Conservation (phyloP, 495 filamentous ascomycete species). For the Tuber aestivum region DNA sequence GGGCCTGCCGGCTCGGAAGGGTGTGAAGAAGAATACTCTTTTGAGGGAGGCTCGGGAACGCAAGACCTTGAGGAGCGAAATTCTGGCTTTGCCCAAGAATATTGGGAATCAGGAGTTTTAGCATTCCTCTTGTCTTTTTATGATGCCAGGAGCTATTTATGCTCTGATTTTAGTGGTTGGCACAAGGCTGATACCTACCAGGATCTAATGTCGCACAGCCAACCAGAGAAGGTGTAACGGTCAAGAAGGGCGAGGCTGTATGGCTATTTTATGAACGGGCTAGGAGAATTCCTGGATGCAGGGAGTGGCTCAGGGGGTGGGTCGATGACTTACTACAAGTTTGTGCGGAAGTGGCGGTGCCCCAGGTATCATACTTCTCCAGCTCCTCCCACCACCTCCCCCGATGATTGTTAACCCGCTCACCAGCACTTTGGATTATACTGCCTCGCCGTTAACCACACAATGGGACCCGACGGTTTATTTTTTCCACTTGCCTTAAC, state of each 20-base stretch:
- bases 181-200: slow-evolving; percentile 8
- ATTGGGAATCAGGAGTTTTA: too few relatives aligned
- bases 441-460: slow-evolving; percentile 88
- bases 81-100: too few relatives aligned
- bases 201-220: slow-evolving; percentile 71
- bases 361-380: too few relatives aligned
- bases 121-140: slow-evolving; percentile 96
- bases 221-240: slow-evolving; percentile 61
- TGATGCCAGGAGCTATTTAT: slow-evolving; percentile 53
- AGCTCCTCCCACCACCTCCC: too few relatives aligned
- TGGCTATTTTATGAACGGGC: slow-evolving; percentile 83
- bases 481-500: slow-evolving; percentile 74
- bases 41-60: slow-evolving; percentile 71
- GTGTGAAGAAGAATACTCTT: too few relatives aligned
- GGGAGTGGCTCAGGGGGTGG: slow-evolving; percentile 86
- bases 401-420: slow-evolving; percentile 62
- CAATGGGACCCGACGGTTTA: slow-evolving; percentile 59
- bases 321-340: slow-evolving; percentile 96
- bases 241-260: slow-evolving; percentile 89
- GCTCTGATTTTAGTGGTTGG: not conserved
- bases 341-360: too few relatives aligned
- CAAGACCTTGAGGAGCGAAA: too few relatives aligned
- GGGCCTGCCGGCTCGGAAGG: too few relatives aligned
- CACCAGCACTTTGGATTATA: slow-evolving; percentile 88
- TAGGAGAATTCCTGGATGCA: slow-evolving; percentile 41